Evolutionary conservation across 495 filamentous ascomycete species (phyloP).

Genomic region (Astrothelium macrocarpum): DNA sequence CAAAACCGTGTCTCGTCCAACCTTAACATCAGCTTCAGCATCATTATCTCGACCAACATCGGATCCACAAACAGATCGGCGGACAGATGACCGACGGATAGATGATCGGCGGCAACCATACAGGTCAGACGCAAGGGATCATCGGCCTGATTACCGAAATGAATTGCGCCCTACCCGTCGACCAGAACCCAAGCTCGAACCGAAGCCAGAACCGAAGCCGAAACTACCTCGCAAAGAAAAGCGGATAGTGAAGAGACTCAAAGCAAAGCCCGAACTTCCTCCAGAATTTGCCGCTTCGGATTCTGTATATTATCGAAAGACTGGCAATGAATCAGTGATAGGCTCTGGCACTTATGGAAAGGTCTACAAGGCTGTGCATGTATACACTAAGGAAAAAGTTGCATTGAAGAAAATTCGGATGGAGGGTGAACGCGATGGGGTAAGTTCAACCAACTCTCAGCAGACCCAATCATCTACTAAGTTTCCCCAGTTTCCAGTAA

Average conservation of each 20-base stretch:
- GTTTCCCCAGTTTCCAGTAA: slow-evolving; percentile 68
- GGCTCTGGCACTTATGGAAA: slow-evolving; percentile 94
- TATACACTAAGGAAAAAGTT: slow-evolving; percentile 82
- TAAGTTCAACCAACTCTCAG: slow-evolving; percentile 21
- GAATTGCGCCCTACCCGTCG: slow-evolving; percentile 9
- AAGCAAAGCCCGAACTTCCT: slow-evolving; percentile 58
- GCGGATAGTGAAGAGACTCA: slow-evolving; percentile 59
- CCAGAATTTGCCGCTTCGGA: slow-evolving; percentile 65
- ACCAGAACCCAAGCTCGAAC: slow-evolving; percentile 8
- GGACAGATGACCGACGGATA: neutral
- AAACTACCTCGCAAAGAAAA: slow-evolving; percentile 46
- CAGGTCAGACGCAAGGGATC: slow-evolving; percentile 5
- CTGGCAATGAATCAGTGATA: slow-evolving; percentile 88
- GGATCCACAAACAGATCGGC: neutral
- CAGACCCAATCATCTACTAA: slow-evolving; percentile 14
- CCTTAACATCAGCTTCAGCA: slow-evolving; percentile 20
- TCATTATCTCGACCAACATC: slow-evolving; percentile 15
- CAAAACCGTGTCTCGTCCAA: slow-evolving; percentile 41
- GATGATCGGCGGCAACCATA: neutral
- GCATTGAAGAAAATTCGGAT: slow-evolving; percentile 90
- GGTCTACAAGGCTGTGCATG: slow-evolving; percentile 95
- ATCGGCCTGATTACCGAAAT: neutral
- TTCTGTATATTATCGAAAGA: slow-evolving; percentile 84
- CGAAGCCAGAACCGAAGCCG: neutral
- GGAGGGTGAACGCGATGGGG: slow-evolving; percentile 92